A percentile compares a stretch with the other conserved stretches of the same genome.
phyloP scores from a whole-genome alignment of 1,284 basidiomycete species.

The Ustilago nuda region DNA sequence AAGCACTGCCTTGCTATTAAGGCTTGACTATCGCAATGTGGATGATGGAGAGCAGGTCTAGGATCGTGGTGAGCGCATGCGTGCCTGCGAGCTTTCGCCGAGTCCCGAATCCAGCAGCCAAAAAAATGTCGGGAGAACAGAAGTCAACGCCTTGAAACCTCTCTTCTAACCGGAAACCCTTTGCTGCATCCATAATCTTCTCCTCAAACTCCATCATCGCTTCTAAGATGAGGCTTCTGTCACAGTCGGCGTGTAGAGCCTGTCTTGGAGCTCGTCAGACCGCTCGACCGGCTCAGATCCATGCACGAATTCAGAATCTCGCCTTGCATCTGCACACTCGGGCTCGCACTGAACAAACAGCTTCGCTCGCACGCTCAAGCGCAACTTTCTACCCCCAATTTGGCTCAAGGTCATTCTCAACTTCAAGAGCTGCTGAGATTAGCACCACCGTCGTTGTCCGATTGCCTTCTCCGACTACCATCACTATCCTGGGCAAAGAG shows the following conservation, averaged over 20 bases:
- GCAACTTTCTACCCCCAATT: background rate
- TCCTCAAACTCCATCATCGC: background rate
- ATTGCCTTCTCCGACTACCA: conserved; percentile 28
- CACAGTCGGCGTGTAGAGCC: conserved; percentile 32
- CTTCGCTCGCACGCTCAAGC: conserved; percentile 2
- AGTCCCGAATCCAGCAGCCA: conserved; percentile 17
- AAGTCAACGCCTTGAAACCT: no score
- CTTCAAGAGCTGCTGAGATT: background rate
- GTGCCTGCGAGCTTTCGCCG: conserved; percentile 23
- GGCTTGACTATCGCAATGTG: background rate
- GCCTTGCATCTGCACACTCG: conserved; percentile 14
- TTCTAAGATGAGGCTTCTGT: conserved; percentile 25
- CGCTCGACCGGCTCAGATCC: conserved; percentile 37
- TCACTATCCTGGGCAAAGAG: conserved; percentile 40
- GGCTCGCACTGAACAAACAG: background rate
- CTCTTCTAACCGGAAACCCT: background rate
- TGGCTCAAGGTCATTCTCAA: conserved; percentile 13
- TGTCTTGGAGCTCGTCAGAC: conserved; percentile 27
- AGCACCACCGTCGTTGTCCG: background rate
- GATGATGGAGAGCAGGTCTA: background rate
- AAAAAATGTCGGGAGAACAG: background rate
- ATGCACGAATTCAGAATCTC: conserved; percentile 31
- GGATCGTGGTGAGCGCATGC: conserved; percentile 8
- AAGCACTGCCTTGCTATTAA: background rate
- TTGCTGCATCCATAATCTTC: background rate